These are phyloP conservation scores for Zoysia japonica DNA, from an alignment of 176 grass and related monocot genomes.

Conservation along the genomic window DNA sequence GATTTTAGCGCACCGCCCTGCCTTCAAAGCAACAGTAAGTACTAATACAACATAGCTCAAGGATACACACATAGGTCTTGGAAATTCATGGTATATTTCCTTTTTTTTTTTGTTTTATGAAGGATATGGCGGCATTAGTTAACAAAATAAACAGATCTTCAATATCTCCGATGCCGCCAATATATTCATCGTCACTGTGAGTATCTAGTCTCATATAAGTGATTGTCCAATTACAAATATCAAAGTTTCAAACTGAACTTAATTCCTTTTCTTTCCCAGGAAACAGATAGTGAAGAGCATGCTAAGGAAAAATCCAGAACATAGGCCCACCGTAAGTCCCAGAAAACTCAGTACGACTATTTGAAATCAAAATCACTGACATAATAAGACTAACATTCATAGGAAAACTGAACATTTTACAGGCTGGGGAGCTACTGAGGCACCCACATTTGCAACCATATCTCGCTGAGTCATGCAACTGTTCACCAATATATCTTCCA, in stretches of 20 bases:
- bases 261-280: constrained; percentile 40
- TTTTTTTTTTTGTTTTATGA: constrained; percentile 16
- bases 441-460: constrained; percentile 69
- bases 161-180: constrained; percentile 82
- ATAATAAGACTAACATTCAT: constrained; percentile 15
- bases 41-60: not conserved
- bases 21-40: constrained; percentile 82
- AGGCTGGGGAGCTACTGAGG: constrained; percentile 81
- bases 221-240: not conserved
- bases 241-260: not conserved
- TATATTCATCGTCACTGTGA: constrained; percentile 79
- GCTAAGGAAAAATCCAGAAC: constrained; percentile 90
- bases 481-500: constrained; percentile 76
- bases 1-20: constrained; percentile 79
- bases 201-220: constrained; percentile 20
- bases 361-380: constrained; percentile 8
- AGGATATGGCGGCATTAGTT: constrained; percentile 84
- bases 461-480: constrained; percentile 60
- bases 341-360: constrained; percentile 19
- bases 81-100: constrained; percentile 27
- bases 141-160: constrained; percentile 95
- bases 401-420: constrained; percentile 32
- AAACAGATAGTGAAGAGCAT: constrained; percentile 91
- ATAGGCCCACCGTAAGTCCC: constrained; percentile 79
- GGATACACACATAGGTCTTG: not conserved